Evolutionary conservation across 2,329 filamentous ascomycete genomes (phyloP), one percentile per base, ranked within the genome.

Genomic region (Fusarium udum): DNA sequence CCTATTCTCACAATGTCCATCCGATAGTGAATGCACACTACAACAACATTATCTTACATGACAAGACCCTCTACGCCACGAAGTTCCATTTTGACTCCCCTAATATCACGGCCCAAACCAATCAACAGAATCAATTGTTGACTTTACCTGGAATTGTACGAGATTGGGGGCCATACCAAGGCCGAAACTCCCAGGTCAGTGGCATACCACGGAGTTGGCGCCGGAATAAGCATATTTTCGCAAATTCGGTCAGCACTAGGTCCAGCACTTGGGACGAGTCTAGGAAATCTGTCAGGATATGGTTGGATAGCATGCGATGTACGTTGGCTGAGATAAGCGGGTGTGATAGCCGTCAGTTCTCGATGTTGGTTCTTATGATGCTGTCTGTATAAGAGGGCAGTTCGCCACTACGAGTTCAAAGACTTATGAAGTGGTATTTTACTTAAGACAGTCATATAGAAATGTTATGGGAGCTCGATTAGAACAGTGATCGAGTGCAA

Each of bases 291-390:
- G 70, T 62, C 70, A 37, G 18, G 18, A n/a, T 5, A 20, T 37
- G 28, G 61, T 73, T 73, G 70, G 69, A 32, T 32, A 39, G 37
- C 24, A 4, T 55, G 9, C 26, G 39, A 39, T 16, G 20, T 16
- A 42, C 13, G 48, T 36, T 48, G 69, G 48, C 68, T 72, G 68
- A 72, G 57, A 45, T 72, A 59, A 72, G 65, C 62, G 24, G 26
- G 28, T 55, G 12, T 20, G 40, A 37, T 16, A 28, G 15, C 28
- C 6, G 18, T 37, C 8, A 14, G 40, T 32, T 20, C 7, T 58
- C 11, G 26, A 32, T 24, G 42, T 36, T 43, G 26, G 13, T 36
- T 22, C 20, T 31, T 31, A 22, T 11, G 22, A 31, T 36, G 31
- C 18, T 7, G 24, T 26, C 18, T 7, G 24, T 34, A 42, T 28